Conservation (phyloP, 2,329 filamentous ascomycete genomes). For the Colletotrichum sp. region DNA sequence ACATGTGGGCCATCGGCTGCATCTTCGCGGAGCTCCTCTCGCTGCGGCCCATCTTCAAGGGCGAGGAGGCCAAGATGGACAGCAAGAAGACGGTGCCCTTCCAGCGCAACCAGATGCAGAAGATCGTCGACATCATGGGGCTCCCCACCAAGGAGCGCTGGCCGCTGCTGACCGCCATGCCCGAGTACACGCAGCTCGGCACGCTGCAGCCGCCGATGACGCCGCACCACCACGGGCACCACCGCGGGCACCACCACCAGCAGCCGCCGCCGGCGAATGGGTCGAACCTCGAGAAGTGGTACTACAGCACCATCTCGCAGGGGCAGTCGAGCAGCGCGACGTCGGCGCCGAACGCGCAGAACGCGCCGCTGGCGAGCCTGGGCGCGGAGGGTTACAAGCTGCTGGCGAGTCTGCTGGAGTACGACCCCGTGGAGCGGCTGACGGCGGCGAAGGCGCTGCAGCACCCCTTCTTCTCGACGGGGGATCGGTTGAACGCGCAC, state of each 20-base stretch:
- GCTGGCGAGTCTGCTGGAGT: constrained; percentile 83
- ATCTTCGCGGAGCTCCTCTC: constrained; percentile 96
- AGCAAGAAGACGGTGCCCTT: constrained; percentile 97
- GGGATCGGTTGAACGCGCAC: constrained; percentile 76
- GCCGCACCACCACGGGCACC: constrained; percentile 46
- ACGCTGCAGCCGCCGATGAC: constrained; percentile 56
- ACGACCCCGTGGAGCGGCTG: constrained; percentile 87
- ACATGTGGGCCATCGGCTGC: constrained; percentile 97
- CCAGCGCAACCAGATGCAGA: constrained; percentile 98
- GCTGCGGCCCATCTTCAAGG: constrained; percentile 94
- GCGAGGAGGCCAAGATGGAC: constrained; percentile 99
- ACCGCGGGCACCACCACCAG: constrained; percentile 45
- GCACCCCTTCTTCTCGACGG: constrained; percentile 85
- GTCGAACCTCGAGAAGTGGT: constrained; percentile 78
- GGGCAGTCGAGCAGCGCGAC: constrained; percentile 54
- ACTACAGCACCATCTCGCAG: constrained; percentile 72
- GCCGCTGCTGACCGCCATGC: constrained; percentile 85
- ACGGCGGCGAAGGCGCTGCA: constrained; percentile 89
- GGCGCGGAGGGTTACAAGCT: constrained; percentile 82
- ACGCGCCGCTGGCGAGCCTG: constrained; percentile 59
- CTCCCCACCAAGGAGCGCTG: constrained; percentile 87
- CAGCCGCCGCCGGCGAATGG: constrained; percentile 31
- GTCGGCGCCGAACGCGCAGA: constrained; percentile 39
- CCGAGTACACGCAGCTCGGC: constrained; percentile 78
- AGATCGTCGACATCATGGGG: constrained; percentile 96